Percentiles rank a stretch among this genome's conserved stretches.
Evolutionary conservation across 805 yeast species (phyloP).

Genomic region (Wickerhamomyces xylosicus): DNA sequence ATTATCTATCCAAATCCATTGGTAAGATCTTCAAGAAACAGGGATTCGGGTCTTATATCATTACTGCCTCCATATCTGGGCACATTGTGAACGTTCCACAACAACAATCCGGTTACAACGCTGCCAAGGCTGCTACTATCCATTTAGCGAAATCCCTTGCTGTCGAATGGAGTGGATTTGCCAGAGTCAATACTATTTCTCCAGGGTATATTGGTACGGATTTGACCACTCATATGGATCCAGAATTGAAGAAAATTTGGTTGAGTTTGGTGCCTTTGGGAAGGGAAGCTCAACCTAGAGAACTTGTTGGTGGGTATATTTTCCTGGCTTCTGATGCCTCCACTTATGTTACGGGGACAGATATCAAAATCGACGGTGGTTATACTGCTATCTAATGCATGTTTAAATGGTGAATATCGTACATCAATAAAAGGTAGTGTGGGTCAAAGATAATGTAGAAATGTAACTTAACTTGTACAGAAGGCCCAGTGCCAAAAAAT

Average conservation of each 20-base stretch:
- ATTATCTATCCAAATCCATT: conserved; percentile 66
- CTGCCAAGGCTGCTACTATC: conserved; percentile 75
- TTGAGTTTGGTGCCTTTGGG: conserved; percentile 50
- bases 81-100: conserved; percentile 84
- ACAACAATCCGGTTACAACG: conserved; percentile 77
- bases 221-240: conserved; percentile 40
- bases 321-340: conserved; percentile 78
- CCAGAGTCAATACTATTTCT: conserved; percentile 74
- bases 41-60: conserved; percentile 67
- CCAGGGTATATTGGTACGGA: conserved; percentile 83
- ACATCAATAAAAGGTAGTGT: no score
- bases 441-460: no score
- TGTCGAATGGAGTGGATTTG: conserved; percentile 79
- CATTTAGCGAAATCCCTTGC: conserved; percentile 74
- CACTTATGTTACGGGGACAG: conserved; percentile 70
- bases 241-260: conserved; percentile 38
- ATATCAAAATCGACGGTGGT: conserved; percentile 76
- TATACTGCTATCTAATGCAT: conserved; percentile 24
- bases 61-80: conserved; percentile 88
- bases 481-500: neutral
- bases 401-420: neutral
- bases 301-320: conserved; percentile 70
- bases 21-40: conserved; percentile 69
- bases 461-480: neutral
- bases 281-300: conserved; percentile 64